Conservation (phyloP, 2,329 filamentous ascomycete species). For the Triangularia setosa region DNA sequence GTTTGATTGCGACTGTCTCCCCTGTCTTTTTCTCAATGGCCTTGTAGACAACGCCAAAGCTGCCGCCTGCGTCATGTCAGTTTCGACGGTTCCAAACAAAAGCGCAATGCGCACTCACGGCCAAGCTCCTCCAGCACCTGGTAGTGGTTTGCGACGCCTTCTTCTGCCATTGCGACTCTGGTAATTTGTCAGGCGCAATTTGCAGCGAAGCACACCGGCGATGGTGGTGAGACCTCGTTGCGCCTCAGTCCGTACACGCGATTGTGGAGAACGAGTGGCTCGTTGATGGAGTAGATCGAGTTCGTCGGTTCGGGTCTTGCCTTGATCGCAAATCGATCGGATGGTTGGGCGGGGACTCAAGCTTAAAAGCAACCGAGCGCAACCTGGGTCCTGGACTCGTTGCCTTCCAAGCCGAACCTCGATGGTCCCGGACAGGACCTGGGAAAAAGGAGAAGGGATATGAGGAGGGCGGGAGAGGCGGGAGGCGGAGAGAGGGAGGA, state of each 20-base stretch:
- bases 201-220: neutral
- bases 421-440: neutral
- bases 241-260: constrained; percentile 3
- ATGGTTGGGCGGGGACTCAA: neutral
- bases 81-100: neutral
- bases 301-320: neutral
- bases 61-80: constrained; percentile 61
- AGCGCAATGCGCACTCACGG: constrained; percentile 56
- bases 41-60: constrained; percentile 96
- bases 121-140: constrained; percentile 95
- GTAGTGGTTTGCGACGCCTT: constrained; percentile 77
- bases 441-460: neutral
- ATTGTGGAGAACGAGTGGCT: neutral
- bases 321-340: constrained; percentile 3
- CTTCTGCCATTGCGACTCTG: constrained; percentile 47
- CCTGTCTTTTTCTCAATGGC: constrained; percentile 87
- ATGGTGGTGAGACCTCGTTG: neutral
- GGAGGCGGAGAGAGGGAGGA: constrained; percentile 2
- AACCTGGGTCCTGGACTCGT: constrained; percentile 5
- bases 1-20: constrained; percentile 93
- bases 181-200: constrained; percentile 2
- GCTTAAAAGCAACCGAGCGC: constrained; percentile 3
- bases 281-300: neutral
- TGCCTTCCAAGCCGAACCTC: neutral
- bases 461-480: neutral